phyloP scores from a whole-genome alignment of 2,329 filamentous ascomycete genomes.

The Hypoxylon sp. region DNA sequence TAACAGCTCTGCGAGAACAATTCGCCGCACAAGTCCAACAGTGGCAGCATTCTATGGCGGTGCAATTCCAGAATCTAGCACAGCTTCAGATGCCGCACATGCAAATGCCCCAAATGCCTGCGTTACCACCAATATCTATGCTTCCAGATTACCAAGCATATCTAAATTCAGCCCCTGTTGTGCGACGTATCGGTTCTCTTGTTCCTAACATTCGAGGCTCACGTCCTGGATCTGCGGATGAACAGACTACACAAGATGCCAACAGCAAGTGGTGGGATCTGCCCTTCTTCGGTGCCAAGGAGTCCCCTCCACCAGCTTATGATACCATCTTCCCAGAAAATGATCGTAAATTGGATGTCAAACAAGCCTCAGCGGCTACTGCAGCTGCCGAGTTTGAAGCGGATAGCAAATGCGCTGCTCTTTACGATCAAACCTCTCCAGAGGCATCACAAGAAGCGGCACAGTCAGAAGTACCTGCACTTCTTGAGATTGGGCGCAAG shows the following conservation, averaged over 20 bases:
- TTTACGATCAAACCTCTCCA: slow-evolving; percentile 65
- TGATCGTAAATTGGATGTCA: slow-evolving; percentile 62
- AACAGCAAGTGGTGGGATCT: slow-evolving; percentile 78
- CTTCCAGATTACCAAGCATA: slow-evolving; percentile 81
- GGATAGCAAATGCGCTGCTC: slow-evolving; percentile 68
- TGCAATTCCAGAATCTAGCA: slow-evolving; percentile 75
- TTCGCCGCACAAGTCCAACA: slow-evolving; percentile 81
- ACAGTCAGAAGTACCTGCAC: slow-evolving; percentile 54
- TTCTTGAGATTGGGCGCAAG: slow-evolving; percentile 74
- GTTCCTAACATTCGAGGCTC: slow-evolving; percentile 74
- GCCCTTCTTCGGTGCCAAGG: slow-evolving; percentile 63
- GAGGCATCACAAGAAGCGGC: slow-evolving; percentile 52
- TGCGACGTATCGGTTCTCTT: slow-evolving; percentile 79
- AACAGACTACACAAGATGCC: slow-evolving; percentile 60
- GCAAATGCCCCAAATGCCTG: slow-evolving; percentile 68
- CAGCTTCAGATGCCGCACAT: slow-evolving; percentile 77
- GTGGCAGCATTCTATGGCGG: slow-evolving; percentile 78
- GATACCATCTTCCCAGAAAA: slow-evolving; percentile 80
- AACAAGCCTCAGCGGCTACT: slow-evolving; percentile 70
- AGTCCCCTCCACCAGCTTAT: slow-evolving; percentile 78
- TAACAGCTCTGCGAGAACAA: slow-evolving; percentile 81
- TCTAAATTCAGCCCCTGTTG: slow-evolving; percentile 70
- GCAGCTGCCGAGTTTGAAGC: slow-evolving; percentile 72
- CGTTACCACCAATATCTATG: slow-evolving; percentile 70
- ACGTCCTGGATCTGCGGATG: slow-evolving; percentile 64